Percentiles rank a stretch among this genome's conserved stretches.
Evolutionary conservation across 2,329 filamentous ascomycete genomes (phyloP).

Genomic region (Paecilomyces sp.): DNA sequence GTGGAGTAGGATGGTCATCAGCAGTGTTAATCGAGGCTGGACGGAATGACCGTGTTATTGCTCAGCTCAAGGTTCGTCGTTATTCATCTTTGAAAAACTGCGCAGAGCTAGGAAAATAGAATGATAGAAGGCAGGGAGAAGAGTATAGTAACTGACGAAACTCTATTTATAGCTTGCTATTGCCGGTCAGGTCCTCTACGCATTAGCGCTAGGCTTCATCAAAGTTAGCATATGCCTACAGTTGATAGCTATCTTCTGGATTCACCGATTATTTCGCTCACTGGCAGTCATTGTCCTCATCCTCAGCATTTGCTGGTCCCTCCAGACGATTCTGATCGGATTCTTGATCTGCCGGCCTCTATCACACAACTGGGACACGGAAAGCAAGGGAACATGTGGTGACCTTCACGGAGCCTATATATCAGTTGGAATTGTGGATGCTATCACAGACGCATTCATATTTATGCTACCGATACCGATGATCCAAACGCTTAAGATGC

Average conservation of each 20-base stretch:
- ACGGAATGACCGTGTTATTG: background rate
- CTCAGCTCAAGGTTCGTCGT: background rate
- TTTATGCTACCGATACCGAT: background rate
- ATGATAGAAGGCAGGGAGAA: background rate
- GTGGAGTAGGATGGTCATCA: conserved; percentile 1
- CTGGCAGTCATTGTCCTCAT: background rate
- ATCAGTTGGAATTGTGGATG: background rate
- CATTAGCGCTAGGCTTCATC: conserved; percentile 1
- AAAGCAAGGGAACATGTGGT: background rate
- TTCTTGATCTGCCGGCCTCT: conserved; percentile 1
- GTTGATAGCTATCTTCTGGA: background rate
- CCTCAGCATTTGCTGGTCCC: background rate
- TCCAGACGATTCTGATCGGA: conserved; percentile 1
- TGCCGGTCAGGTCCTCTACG: conserved; percentile 3
- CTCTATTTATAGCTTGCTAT: background rate
- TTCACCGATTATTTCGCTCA: background rate
- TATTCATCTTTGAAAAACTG: background rate
- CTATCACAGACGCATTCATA: background rate
- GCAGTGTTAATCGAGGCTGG: background rate
- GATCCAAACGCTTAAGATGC: background rate
- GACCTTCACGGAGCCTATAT: background rate
- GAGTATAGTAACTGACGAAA: no score
- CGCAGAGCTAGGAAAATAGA: background rate
- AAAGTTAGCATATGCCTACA: conserved; percentile 2
- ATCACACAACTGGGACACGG: background rate